Evolutionary conservation across 768 basidiomycete species (phyloP), one percentile per base, ranked within the genome.

Genomic region (Fistulinella prunicolor): DNA sequence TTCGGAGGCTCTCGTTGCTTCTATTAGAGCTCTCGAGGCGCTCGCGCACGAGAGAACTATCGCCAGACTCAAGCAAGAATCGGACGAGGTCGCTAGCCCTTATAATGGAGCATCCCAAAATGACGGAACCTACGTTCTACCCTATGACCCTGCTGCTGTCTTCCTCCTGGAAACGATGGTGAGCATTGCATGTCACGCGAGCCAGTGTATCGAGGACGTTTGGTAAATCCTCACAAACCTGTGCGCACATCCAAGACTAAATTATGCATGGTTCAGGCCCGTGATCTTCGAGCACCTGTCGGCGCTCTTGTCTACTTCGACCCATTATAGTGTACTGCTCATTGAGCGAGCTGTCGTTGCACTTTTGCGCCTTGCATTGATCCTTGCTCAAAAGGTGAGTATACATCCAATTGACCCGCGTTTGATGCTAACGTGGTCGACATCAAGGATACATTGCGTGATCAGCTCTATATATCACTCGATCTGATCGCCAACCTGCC

Each of bases 161-260:
- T 95, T 97, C 70, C 81, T 98, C 30, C 69, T 98, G 51, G 96
- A 99, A 67, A 89, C 83, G 42, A 95, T 97, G 86, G 83, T 92
- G 55, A 95, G 92, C 66, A 82, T 98, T 34, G 78, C 87, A 2
- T 83, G 80, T 53, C 83, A 90, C 49, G 80, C 86, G 2, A 79
- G 85, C 8, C 79, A 84, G 50, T 78, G 85, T 56, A 85, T 97
- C 22, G 86, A 86, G 47, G 94, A 98, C 38, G 78, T 91, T 35
- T 99, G 96, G 95, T 89, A 55, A 56, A 83, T 65, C 23, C 47
- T 23, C 44, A 17, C 16, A 23, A 14, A 20, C 8, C 12, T 37
- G 6, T 23, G 21, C 40, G 13, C 26, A 23, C 20, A 12, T 36
- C 9, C 23, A 38, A 30, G 47, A 38, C 47, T 45, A 40, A 52